phyloP scores from a whole-genome alignment of 352 stramenopile genomes.

The Phytopythium helicoides region DNA sequence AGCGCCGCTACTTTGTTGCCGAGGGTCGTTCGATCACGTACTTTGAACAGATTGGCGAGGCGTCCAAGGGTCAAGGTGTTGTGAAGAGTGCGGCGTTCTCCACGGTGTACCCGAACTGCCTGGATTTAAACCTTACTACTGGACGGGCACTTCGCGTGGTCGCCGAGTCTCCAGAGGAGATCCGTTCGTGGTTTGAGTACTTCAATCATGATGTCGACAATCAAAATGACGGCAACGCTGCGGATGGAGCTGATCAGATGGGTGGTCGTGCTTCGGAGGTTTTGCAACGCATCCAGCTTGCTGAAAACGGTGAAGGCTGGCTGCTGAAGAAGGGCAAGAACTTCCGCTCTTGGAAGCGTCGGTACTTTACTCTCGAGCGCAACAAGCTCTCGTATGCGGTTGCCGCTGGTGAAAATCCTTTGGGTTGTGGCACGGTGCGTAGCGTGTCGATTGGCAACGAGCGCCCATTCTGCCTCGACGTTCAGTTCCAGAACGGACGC shows the following conservation, averaged over 20 bases:
- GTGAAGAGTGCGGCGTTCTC: conserved; percentile 46
- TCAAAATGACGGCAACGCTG: conserved; percentile 17
- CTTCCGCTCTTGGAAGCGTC: conserved; percentile 67
- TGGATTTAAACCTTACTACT: conserved; percentile 61
- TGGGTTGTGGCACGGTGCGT: conserved; percentile 54
- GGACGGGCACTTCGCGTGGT: conserved; percentile 64
- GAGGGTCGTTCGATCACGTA: conserved; percentile 55
- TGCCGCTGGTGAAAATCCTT: conserved; percentile 24
- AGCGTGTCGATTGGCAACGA: conserved; percentile 53
- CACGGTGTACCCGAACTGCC: conserved; percentile 50
- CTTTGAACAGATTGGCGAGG: conserved; percentile 56
- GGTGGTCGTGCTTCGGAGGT: conserved; percentile 14
- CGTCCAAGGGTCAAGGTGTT: conserved; percentile 50
- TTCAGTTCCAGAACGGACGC: conserved; percentile 63
- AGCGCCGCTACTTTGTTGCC: conserved; percentile 75
- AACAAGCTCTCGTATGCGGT: conserved; percentile 60
- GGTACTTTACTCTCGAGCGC: conserved; percentile 56
- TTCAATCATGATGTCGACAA: conserved; percentile 27
- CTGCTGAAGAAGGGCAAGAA: conserved; percentile 61
- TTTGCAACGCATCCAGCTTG: not conserved
- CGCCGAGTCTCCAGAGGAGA: conserved; percentile 60
- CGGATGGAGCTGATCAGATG: conserved; percentile 20
- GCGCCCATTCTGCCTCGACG: conserved; percentile 66
- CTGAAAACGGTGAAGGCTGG: conserved; percentile 38
- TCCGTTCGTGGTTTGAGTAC: conserved; percentile 54